Evolutionary conservation across 768 basidiomycete species (phyloP).

Genomic region (Tulasnella sp.): DNA sequence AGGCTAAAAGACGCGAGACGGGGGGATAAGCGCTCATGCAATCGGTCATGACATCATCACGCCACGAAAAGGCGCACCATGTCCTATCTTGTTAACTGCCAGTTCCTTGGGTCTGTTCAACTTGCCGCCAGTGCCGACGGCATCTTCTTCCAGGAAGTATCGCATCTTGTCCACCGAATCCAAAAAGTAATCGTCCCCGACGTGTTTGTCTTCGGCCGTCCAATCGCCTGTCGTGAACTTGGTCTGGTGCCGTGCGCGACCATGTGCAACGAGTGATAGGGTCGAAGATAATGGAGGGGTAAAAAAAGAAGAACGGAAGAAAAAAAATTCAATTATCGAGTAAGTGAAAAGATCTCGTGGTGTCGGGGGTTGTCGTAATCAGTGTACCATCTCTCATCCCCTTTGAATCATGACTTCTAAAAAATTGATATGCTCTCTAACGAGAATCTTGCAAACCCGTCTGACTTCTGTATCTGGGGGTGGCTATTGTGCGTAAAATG

Average conservation of each 20-base stretch:
- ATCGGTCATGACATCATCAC: background rate
- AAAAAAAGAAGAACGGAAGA: too few relatives aligned
- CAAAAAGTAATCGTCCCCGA: conserved; percentile 92
- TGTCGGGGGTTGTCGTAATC: conserved; percentile 1
- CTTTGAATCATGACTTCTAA: too few relatives aligned
- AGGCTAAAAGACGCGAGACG: conserved; percentile 37
- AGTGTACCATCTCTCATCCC: too few relatives aligned
- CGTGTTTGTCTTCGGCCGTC: conserved; percentile 47
- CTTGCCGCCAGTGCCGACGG: conserved; percentile 59
- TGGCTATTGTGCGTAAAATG: too few relatives aligned
- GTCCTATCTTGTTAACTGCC: conserved; percentile 93
- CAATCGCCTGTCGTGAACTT: conserved; percentile 71
- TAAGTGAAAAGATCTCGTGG: background rate
- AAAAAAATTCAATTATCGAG: too few relatives aligned
- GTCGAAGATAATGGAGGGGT: background rate
- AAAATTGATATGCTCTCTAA: too few relatives aligned
- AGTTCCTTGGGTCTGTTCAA: conserved; percentile 48
- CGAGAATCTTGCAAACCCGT: too few relatives aligned
- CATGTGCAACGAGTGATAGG: background rate
- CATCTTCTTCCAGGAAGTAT: conserved; percentile 89
- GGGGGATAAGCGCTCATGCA: background rate
- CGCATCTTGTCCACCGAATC: conserved; percentile 89
- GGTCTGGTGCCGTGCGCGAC: conserved; percentile 46
- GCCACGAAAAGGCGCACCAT: conserved; percentile 45
- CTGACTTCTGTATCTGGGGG: too few relatives aligned